These are phyloP conservation scores for Monosporascus sp. DNA, from an alignment of 2,329 filamentous ascomycete genomes.

Conservation along the genomic window DNA sequence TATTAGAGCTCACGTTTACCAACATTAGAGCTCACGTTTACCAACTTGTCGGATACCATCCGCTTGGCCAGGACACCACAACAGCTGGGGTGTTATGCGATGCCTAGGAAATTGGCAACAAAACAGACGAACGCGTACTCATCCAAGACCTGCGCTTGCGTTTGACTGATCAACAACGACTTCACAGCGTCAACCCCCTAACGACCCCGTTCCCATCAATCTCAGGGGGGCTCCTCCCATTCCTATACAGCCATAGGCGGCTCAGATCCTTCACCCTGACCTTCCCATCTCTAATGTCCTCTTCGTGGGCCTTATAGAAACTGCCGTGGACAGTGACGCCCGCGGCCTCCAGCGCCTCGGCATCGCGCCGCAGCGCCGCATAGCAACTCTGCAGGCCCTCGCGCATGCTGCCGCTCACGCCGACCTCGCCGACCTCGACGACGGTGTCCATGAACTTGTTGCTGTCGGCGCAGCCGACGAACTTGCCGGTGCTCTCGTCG, in stretches of 20 bases:
- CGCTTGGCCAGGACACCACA: too few species aligned
- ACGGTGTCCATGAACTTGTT: conserved; percentile 59
- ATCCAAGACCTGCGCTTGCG: too few species aligned
- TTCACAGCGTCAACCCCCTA: conserved; percentile 33
- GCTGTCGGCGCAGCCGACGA: conserved; percentile 39
- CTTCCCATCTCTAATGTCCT: conserved; percentile 26
- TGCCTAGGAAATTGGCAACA: too few species aligned
- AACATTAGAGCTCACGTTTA: too few species aligned
- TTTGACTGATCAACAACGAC: not conserved
- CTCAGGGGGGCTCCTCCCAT: conserved; percentile 49
- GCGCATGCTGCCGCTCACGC: conserved; percentile 37
- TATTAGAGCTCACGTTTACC: too few species aligned
- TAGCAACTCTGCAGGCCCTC: conserved; percentile 46
- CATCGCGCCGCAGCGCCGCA: conserved; percentile 19
- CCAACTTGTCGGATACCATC: too few species aligned
- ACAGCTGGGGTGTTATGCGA: too few species aligned
- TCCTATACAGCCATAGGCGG: conserved; percentile 58
- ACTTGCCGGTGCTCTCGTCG: conserved; percentile 36
- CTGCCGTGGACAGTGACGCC: conserved; percentile 34
- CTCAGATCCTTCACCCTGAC: conserved; percentile 57
- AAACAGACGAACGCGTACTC: too few species aligned
- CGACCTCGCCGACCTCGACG: conserved; percentile 40
- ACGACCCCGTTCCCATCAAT: conserved; percentile 31
- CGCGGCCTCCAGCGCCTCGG: conserved; percentile 9
- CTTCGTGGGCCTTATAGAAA: conserved; percentile 14